These are phyloP conservation scores for Exophiala viscosa DNA, from an alignment of 2,329 filamentous ascomycete species.

Conservation along the genomic window DNA sequence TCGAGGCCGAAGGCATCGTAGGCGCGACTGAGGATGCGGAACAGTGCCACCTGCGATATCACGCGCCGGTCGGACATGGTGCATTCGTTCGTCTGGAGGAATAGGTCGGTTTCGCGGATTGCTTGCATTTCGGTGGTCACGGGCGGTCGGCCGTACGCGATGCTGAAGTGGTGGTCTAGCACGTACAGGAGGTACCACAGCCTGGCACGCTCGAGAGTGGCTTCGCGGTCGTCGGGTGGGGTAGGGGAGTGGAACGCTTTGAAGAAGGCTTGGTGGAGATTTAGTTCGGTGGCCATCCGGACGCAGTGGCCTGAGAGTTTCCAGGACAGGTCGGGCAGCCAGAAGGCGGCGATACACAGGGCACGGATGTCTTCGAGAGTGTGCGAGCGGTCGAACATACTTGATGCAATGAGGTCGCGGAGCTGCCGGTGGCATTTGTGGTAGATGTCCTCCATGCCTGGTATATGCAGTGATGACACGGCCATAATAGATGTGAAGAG, in stretches of 20 bases:
- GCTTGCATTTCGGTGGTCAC: slow-evolving; percentile 57
- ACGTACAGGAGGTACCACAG: slow-evolving; percentile 63
- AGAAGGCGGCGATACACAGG: slow-evolving; percentile 59
- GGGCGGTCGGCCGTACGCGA: slow-evolving; percentile 57
- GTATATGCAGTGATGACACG: slow-evolving; percentile 57
- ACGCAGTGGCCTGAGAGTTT: slow-evolving; percentile 59
- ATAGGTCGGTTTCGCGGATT: slow-evolving; percentile 56
- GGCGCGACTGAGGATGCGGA: slow-evolving; percentile 55
- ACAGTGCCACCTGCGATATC: slow-evolving; percentile 55
- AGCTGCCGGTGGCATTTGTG: slow-evolving; percentile 56
- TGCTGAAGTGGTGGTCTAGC: slow-evolving; percentile 64
- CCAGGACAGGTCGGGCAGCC: slow-evolving; percentile 61
- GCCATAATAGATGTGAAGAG: slow-evolving; percentile 56
- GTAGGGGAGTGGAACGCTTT: slow-evolving; percentile 49
- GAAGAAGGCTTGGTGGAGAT: slow-evolving; percentile 53
- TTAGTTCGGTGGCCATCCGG: slow-evolving; percentile 56
- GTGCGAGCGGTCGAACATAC: slow-evolving; percentile 57
- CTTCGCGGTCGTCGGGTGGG: slow-evolving; percentile 32
- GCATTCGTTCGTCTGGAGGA: slow-evolving; percentile 50
- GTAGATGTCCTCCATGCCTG: slow-evolving; percentile 51
- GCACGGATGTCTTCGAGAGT: slow-evolving; percentile 57
- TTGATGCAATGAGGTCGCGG: slow-evolving; percentile 53
- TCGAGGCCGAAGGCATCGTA: slow-evolving; percentile 57
- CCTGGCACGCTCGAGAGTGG: slow-evolving; percentile 50
- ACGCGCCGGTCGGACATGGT: slow-evolving; percentile 56